Conservation (phyloP, 1,284 basidiomycete genomes). For the Sanghuangporus sanghuang region DNA sequence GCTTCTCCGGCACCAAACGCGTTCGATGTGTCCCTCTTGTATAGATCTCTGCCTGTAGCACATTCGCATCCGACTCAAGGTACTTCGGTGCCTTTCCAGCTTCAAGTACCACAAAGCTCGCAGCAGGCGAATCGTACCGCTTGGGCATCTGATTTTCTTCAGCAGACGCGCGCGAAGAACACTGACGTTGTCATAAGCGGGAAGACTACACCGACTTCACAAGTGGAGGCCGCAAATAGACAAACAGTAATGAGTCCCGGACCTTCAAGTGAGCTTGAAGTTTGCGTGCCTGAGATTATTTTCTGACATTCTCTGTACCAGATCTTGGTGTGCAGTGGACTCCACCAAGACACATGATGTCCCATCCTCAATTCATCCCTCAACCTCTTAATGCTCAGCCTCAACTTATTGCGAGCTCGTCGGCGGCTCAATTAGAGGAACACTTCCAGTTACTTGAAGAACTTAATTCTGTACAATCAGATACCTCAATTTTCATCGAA, state of each 20-base stretch:
- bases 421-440: conserved; percentile 14
- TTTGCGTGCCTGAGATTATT: background rate
- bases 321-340: conserved; percentile 13
- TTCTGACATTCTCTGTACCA: background rate
- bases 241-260: background rate
- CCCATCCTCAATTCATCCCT: conserved; percentile 8
- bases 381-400: conserved; percentile 16
- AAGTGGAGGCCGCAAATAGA: conserved; percentile 3
- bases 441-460: conserved; percentile 14
- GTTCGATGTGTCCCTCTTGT: conserved; percentile 56
- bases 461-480: background rate
- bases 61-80: conserved; percentile 21
- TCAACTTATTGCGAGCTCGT: conserved; percentile 21
- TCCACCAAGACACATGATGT: conserved; percentile 9
- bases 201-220: background rate
- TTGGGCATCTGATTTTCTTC: conserved; percentile 63
- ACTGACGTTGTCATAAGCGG: background rate
- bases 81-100: conserved; percentile 26
- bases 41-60: conserved; percentile 42
- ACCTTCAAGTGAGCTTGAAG: background rate
- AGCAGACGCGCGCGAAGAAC: conserved; percentile 18
- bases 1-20: conserved; percentile 30
- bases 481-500: background rate
- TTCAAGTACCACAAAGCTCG: conserved; percentile 27
- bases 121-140: conserved; percentile 29